Percentiles rank a stretch among this genome's conserved stretches.
Evolutionary conservation across 768 basidiomycete genomes (phyloP).

Genomic region (Rickenella mellea): DNA sequence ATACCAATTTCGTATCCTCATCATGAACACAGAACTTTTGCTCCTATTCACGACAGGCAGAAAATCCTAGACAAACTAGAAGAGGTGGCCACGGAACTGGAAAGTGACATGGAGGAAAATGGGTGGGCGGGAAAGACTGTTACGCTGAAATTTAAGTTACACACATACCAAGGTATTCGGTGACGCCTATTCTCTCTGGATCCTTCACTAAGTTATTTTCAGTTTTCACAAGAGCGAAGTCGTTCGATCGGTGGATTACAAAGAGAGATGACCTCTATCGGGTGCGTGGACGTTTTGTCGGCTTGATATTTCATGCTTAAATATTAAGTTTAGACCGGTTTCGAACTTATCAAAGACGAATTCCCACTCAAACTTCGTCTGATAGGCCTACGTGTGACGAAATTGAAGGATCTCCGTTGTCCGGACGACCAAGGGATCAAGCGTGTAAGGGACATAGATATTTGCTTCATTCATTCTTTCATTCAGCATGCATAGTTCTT

Average conservation of each 20-base stretch:
- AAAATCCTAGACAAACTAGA: slow-evolving; percentile 70
- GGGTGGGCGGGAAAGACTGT: slow-evolving; percentile 86
- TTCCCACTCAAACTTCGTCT: slow-evolving; percentile 72
- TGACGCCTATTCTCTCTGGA: slow-evolving; percentile 2
- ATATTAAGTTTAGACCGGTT: slow-evolving; percentile 48
- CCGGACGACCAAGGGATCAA: slow-evolving; percentile 52
- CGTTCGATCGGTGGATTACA: slow-evolving; percentile 65
- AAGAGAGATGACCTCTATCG: slow-evolving; percentile 71
- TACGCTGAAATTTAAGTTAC: slow-evolving; percentile 87
- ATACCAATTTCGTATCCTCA: background rate
- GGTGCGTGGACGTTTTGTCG: background rate
- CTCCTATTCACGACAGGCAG: slow-evolving; percentile 50
- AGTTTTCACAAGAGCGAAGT: slow-evolving; percentile 81
- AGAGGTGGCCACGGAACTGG: slow-evolving; percentile 74
- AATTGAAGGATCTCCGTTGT: slow-evolving; percentile 72
- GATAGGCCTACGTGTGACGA: slow-evolving; percentile 83
- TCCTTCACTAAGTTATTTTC: background rate
- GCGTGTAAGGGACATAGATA: slow-evolving; percentile 32
- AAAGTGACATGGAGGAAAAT: slow-evolving; percentile 63
- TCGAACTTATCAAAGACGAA: slow-evolving; percentile 73
- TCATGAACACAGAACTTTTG: slow-evolving; percentile 54
- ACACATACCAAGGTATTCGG: slow-evolving; percentile 68
- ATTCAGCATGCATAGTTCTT: slow-evolving; percentile 41
- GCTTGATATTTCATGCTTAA: slow-evolving; percentile 2
- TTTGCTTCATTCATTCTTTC: slow-evolving; percentile 10